Conservation (phyloP, 352 stramenopile genomes). For the Thalassiosira sp. region DNA sequence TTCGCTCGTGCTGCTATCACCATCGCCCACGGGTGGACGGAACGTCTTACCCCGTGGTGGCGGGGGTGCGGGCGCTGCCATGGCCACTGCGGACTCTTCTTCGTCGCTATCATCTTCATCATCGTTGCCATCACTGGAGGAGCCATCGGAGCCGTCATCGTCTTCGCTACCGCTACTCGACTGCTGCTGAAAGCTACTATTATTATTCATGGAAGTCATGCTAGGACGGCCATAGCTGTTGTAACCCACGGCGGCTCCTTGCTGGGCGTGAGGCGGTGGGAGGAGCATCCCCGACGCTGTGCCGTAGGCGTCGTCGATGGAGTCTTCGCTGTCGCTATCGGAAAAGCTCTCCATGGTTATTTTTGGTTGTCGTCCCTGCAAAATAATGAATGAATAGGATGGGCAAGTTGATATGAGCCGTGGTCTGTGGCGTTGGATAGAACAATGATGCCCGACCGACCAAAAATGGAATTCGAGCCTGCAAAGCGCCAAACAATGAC, state of each 20-base stretch:
- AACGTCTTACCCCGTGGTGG: slow-evolving; percentile 49
- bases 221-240: slow-evolving; percentile 42
- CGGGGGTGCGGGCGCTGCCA: slow-evolving; percentile 24
- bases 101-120: slow-evolving; percentile 8
- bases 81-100: slow-evolving; percentile 1
- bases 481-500: too few species aligned
- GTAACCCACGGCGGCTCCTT: too few species aligned
- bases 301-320: slow-evolving; percentile 17
- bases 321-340: slow-evolving; percentile 26
- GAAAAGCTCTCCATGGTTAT: slow-evolving; percentile 15
- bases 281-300: not conserved
- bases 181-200: slow-evolving; percentile 22
- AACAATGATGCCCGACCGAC: too few species aligned
- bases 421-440: too few species aligned
- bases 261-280: slow-evolving; percentile 10
- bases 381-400: not conserved
- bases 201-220: slow-evolving; percentile 13
- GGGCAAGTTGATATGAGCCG: not conserved
- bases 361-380: not conserved
- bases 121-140: slow-evolving; percentile 15
- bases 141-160: not conserved
- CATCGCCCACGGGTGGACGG: slow-evolving; percentile 20
- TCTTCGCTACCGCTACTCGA: slow-evolving; percentile 21
- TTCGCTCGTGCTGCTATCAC: slow-evolving; percentile 26
- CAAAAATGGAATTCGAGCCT: too few species aligned